Percentiles rank a stretch among this genome's conserved stretches.
Conservation (phyloP, 148 eudicot genomes). For the Spergularia marina region DNA sequence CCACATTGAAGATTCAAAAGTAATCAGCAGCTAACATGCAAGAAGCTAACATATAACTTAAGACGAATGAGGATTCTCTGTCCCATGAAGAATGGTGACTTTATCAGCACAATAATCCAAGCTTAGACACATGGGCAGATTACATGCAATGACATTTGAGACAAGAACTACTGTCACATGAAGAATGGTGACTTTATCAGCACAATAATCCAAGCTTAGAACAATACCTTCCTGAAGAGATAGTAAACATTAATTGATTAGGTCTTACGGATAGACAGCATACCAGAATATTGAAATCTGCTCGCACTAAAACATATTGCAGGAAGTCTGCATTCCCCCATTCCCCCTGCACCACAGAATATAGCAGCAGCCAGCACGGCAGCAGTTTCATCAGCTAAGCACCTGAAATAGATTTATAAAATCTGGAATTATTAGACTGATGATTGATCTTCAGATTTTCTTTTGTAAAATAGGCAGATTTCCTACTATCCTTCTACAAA, state of each 20-base stretch:
- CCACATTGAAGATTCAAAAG: background rate
- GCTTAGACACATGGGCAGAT: background rate
- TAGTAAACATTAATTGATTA: background rate
- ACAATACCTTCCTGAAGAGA: background rate
- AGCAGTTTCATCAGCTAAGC: conserved; percentile 64
- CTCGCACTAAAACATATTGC: conserved; percentile 85
- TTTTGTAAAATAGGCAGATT: background rate
- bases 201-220: background rate
- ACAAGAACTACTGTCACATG: background rate
- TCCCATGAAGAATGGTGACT: no score
- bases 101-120: no score
- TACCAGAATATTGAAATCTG: conserved; percentile 90
- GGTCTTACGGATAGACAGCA: conserved; percentile 21
- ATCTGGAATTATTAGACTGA: background rate
- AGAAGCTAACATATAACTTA: background rate
- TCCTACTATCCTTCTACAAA: background rate
- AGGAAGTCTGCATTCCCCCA: conserved; percentile 46
- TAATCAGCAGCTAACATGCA: background rate
- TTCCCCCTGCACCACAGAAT: conserved; percentile 69
- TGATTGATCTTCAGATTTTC: background rate
- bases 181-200: background rate
- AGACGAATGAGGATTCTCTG: no score
- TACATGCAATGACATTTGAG: background rate
- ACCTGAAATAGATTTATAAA: conserved; percentile 39
- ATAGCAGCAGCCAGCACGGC: conserved; percentile 47